Percentiles rank a stretch among this genome's conserved stretches.
Conservation (phyloP, 2,329 filamentous ascomycete species). For the Clonostachys rhizophaga region DNA sequence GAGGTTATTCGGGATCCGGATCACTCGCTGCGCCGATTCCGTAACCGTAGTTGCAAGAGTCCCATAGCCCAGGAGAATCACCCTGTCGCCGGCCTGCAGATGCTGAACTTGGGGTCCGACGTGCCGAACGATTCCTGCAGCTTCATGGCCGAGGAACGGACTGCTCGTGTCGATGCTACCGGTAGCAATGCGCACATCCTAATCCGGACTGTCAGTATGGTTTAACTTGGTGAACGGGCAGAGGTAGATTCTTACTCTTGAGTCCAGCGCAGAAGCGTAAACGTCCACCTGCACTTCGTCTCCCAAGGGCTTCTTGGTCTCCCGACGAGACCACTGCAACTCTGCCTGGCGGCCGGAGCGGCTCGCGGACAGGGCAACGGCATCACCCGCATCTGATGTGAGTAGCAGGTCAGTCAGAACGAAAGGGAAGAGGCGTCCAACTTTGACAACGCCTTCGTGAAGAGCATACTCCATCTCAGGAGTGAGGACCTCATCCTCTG, state of each 20-base stretch:
- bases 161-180: neutral
- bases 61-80: neutral
- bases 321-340: neutral
- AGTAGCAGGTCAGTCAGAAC: neutral
- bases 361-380: neutral
- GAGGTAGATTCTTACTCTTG: neutral
- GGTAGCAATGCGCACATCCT: neutral
- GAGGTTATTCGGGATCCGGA: conserved; percentile 16
- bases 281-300: neutral
- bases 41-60: neutral
- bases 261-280: neutral
- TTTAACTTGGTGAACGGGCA: neutral
- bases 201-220: neutral
- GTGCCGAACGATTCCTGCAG: neutral
- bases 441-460: neutral
- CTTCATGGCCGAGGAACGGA: neutral
- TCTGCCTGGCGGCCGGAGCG: neutral
- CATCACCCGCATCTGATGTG: neutral
- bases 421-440: neutral
- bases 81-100: conserved; percentile 7
- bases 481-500: neutral
- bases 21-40: neutral
- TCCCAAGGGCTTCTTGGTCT: neutral
- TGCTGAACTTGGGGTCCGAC: conserved; percentile 1
- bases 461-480: conserved; percentile 1